These are phyloP conservation scores for Ceratocystis alfenasii DNA, from an alignment of 2,329 filamentous ascomycete genomes.

Conservation along the genomic window DNA sequence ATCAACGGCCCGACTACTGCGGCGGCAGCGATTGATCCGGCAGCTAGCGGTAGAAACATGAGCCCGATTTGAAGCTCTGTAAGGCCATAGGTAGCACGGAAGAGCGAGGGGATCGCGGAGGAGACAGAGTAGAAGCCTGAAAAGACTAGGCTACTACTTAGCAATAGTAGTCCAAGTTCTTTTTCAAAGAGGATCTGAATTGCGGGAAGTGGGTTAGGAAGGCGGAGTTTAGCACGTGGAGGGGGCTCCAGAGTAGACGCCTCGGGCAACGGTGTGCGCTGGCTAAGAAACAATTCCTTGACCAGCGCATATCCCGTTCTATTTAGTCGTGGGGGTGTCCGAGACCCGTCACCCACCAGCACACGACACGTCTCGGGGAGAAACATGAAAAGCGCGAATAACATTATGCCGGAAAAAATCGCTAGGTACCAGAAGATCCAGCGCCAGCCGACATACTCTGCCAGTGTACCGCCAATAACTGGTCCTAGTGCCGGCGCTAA, in stretches of 20 bases:
- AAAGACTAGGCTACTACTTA: constrained; percentile 36
- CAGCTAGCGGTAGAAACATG: constrained; percentile 41
- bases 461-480: constrained; percentile 46
- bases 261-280: neutral
- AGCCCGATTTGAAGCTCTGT: constrained; percentile 44
- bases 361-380: constrained; percentile 42
- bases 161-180: constrained; percentile 35
- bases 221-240: constrained; percentile 2
- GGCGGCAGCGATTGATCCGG: constrained; percentile 38
- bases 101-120: constrained; percentile 35
- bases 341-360: constrained; percentile 43
- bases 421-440: constrained; percentile 51
- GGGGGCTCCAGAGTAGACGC: neutral
- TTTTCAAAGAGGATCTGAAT: constrained; percentile 34
- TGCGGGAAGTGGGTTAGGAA: constrained; percentile 34
- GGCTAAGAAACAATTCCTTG: constrained; percentile 16
- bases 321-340: constrained; percentile 32
- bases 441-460: constrained; percentile 46
- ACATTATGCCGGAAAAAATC: constrained; percentile 34
- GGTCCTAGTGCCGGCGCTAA: constrained; percentile 42
- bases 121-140: constrained; percentile 40
- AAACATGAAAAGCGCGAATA: constrained; percentile 36
- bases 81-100: constrained; percentile 45
- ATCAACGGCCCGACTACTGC: constrained; percentile 42
- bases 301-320: constrained; percentile 28